These are phyloP conservation scores for Penicillium antarcticum DNA, from an alignment of 495 filamentous ascomycete genomes.

Conservation along the genomic window DNA sequence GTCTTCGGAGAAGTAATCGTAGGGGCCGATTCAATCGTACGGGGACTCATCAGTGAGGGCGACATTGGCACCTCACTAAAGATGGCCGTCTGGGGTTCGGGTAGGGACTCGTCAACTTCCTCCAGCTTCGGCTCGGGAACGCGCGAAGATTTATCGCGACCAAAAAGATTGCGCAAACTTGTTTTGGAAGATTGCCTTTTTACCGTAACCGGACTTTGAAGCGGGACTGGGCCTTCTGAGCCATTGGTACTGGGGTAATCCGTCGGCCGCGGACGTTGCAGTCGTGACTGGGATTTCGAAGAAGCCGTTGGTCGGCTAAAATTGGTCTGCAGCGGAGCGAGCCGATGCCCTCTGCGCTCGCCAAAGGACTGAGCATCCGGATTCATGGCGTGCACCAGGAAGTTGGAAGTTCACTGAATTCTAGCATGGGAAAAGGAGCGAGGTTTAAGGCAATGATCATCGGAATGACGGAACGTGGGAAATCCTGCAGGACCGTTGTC, in stretches of 20 bases:
- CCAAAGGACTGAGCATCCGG: conserved; percentile 25
- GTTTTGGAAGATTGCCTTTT: conserved; percentile 41
- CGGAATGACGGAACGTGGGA: conserved; percentile 20
- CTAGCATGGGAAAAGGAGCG: conserved; percentile 15
- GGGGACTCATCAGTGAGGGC: conserved; percentile 24
- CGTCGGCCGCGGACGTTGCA: conserved; percentile 38
- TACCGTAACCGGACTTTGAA: conserved; percentile 31
- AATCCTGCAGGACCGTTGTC: conserved; percentile 16
- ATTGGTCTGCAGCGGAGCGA: conserved; percentile 40
- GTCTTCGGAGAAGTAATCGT: conserved; percentile 29
- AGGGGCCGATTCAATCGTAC: conserved; percentile 24
- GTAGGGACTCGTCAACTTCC: conserved; percentile 31
- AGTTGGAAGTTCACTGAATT: conserved; percentile 2
- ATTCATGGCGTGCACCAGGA: conserved; percentile 10
- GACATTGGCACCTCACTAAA: conserved; percentile 21
- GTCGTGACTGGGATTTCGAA: conserved; percentile 11
- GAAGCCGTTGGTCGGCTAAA: conserved; percentile 33
- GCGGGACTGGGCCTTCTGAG: conserved; percentile 29
- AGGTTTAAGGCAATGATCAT: conserved; percentile 22
- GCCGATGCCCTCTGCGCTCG: conserved; percentile 37
- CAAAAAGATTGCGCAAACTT: conserved; percentile 38
- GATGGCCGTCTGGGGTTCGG: conserved; percentile 10
- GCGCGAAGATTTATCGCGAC: conserved; percentile 34
- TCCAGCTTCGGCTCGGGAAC: conserved; percentile 30
- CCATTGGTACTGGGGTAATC: conserved; percentile 32